phyloP scores from a whole-genome alignment of 768 basidiomycete genomes.

The Tricholoma flavovirens region DNA sequence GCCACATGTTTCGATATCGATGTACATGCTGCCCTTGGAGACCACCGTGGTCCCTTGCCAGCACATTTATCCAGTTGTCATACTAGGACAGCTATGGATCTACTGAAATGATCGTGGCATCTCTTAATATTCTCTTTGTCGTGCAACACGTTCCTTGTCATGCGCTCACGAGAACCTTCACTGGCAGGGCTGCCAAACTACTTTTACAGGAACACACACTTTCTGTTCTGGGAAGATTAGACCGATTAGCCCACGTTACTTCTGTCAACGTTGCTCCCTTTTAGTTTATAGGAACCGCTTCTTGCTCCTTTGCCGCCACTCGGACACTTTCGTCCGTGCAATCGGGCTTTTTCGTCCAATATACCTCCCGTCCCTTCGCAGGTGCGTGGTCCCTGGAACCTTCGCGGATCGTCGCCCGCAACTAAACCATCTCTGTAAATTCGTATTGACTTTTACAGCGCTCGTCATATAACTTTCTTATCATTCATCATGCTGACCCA shows the following conservation, averaged over 20 bases:
- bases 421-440: not conserved
- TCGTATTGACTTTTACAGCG: not conserved
- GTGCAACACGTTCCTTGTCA: constrained; percentile 6
- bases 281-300: constrained; percentile 11
- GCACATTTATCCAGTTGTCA: too few relatives aligned
- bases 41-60: not conserved
- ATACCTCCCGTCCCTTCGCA: not conserved
- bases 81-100: not conserved
- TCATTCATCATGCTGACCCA: not conserved
- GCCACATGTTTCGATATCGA: not conserved
- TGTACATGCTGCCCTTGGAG: too few relatives aligned
- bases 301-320: constrained; percentile 8
- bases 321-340: constrained; percentile 9
- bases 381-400: not conserved
- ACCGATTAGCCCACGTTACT: not conserved
- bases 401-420: constrained; percentile 3
- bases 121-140: constrained; percentile 13
- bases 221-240: constrained; percentile 8
- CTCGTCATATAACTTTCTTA: too few relatives aligned
- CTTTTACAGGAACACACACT: constrained; percentile 9
- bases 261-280: constrained; percentile 8
- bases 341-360: not conserved
- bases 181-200: not conserved
- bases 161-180: constrained; percentile 1
- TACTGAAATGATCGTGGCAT: constrained; percentile 31